Base-by-base conservation (phyloP, 305 asterid genomes). In the Petunia hybrid region DNA sequence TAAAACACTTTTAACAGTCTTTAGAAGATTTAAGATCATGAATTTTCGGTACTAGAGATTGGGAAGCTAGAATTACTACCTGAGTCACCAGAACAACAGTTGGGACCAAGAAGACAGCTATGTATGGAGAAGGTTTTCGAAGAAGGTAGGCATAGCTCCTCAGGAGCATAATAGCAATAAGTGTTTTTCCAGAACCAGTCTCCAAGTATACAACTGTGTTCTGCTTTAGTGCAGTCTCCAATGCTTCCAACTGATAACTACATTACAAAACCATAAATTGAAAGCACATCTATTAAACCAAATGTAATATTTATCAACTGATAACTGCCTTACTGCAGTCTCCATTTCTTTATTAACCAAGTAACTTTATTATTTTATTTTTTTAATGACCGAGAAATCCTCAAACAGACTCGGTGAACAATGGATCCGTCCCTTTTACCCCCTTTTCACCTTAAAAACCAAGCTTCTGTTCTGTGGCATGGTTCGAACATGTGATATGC, bases 51-150 rank as follows among this genome's bases (percentile, higher is more conserved):
- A 56, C 62, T 14, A 56, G 62, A 56, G 62, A 14, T 56, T 56
- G 61, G 14, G 61, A 56, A 56, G 62, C 62, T 4, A 70, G 59
- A 45, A 69, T 39, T 69, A 69, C 69, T 89, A 91, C 99, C 87
- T 93, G 98, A 13, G 73, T 67, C 51, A 92, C 99, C 81, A 95
- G 80, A 81, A 92, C 95, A 79, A 93, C 97, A 6, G 88, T 87
- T 10, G 98, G 98, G 81, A 93, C 98, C 92, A 95, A 88, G 86
- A 95, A 93, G 56, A 95, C 91, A 70, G 98, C 93, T 76, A 92
- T 43, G 78, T 82, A 79, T 22, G 91, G 87, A 4, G 92, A 84
- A 3, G 97, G 97, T 87, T 92, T 95, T 71, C 91, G 82, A 71
- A 93, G 82, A 36, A 84, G 77, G 76, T 85, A 82, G 4, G 94